These are phyloP conservation scores for Xerophyta viscosa DNA, from an alignment of 106 monocot species.

Conservation along the genomic window DNA sequence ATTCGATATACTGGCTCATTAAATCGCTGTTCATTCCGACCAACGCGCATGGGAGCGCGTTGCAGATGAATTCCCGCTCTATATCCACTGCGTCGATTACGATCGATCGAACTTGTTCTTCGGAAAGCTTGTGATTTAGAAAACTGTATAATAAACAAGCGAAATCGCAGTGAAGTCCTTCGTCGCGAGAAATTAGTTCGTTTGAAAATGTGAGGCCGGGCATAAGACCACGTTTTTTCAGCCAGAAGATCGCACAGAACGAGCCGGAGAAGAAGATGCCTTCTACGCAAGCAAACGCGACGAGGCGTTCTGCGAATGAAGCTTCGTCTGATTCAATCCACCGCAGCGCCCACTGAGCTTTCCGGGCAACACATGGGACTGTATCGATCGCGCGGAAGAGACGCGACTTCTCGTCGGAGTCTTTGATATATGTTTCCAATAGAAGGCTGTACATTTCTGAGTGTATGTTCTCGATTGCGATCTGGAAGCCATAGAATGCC, in stretches of 20 bases:
- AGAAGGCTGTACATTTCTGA: slow-evolving; percentile 71
- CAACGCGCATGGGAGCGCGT: slow-evolving; percentile 24
- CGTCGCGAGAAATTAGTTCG: slow-evolving; percentile 86
- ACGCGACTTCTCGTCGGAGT: slow-evolving; percentile 31
- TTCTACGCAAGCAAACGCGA: slow-evolving; percentile 68
- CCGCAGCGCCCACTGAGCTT: slow-evolving; percentile 60
- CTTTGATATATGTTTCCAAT: slow-evolving; percentile 57
- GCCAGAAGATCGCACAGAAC: slow-evolving; percentile 72
- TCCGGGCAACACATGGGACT: slow-evolving; percentile 38
- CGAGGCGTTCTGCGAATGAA: slow-evolving; percentile 45
- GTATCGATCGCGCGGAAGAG: slow-evolving; percentile 59
- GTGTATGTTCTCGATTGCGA: slow-evolving; percentile 72
- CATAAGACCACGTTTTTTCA: slow-evolving; percentile 67
- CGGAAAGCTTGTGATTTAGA: slow-evolving; percentile 10
- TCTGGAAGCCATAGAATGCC: slow-evolving; percentile 71
- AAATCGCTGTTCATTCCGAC: slow-evolving; percentile 36
- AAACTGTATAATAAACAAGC: slow-evolving; percentile 69
- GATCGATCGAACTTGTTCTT: slow-evolving; percentile 18
- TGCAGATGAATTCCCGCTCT: slow-evolving; percentile 35
- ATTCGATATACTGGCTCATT: slow-evolving; percentile 43
- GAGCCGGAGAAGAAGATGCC: slow-evolving; percentile 75
- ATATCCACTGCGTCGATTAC: slow-evolving; percentile 34
- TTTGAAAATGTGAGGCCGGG: slow-evolving; percentile 63
- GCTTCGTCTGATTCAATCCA: slow-evolving; percentile 43
- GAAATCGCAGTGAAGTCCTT: slow-evolving; percentile 91